These are phyloP conservation scores for Nepenthes alata DNA, from an alignment of 179 eudicot species.

Conservation along the genomic window DNA sequence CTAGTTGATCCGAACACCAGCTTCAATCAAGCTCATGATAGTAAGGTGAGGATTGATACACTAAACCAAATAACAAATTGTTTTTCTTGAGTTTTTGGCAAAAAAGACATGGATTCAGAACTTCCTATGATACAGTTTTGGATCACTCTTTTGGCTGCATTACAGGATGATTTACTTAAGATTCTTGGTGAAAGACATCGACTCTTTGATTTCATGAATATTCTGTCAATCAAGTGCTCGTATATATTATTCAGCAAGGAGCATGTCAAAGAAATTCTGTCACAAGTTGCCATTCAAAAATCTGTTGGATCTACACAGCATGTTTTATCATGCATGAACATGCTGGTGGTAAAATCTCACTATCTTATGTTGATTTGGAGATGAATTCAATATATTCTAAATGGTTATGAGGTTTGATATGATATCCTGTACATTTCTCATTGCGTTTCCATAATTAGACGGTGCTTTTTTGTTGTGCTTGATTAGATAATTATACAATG, in stretches of 20 bases:
- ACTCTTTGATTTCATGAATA: slow-evolving; percentile 62
- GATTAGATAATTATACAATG: no score
- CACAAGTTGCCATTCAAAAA: slow-evolving; percentile 46
- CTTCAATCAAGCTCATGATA: slow-evolving; percentile 40
- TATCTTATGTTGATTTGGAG: neutral
- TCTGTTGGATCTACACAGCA: slow-evolving; percentile 39
- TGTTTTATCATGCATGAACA: slow-evolving; percentile 73
- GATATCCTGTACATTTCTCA: no score
- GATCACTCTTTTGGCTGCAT: neutral
- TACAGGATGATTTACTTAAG: slow-evolving; percentile 80
- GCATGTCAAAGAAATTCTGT: slow-evolving; percentile 70
- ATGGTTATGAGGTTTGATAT: neutral
- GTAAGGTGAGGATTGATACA: slow-evolving; percentile 34
- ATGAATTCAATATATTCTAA: neutral
- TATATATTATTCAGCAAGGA: slow-evolving; percentile 88
- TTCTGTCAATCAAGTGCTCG: slow-evolving; percentile 80
- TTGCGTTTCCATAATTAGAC: no score
- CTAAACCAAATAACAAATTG: neutral
- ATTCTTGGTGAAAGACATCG: slow-evolving; percentile 73
- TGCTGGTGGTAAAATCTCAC: slow-evolving; percentile 68
- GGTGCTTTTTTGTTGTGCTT: no score
- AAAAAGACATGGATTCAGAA: no score
- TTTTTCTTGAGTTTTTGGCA: neutral
- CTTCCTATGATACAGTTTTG: no score
- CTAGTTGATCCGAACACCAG: slow-evolving; percentile 68